Conservation (phyloP, 495 filamentous ascomycete species). For the Apiosordaria backusii region DNA sequence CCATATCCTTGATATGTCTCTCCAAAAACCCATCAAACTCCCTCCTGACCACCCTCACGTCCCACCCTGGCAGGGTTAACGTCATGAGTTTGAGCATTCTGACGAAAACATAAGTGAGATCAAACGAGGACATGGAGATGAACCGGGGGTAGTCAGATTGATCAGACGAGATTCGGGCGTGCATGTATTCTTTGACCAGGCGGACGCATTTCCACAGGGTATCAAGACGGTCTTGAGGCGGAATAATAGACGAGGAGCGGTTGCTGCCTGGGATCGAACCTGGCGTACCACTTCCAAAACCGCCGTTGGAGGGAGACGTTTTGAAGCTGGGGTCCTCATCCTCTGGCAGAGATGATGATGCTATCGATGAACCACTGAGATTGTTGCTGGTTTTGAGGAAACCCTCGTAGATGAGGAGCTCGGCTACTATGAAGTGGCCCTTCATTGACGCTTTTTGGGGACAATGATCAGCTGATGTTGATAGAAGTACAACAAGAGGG, state of each 20-base stretch:
- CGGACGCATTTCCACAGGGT: constrained; percentile 25
- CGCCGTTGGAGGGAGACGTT: background rate
- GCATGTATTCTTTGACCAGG: constrained; percentile 21
- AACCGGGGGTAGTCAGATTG: constrained; percentile 24
- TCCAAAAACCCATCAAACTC: constrained; percentile 21
- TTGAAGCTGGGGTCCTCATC: background rate
- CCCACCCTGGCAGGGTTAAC: constrained; percentile 25
- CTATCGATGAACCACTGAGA: constrained; percentile 12
- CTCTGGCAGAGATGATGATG: background rate
- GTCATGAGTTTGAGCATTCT: constrained; percentile 29
- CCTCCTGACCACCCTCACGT: constrained; percentile 18
- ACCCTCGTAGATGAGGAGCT: constrained; percentile 31
- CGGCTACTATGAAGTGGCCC: constrained; percentile 28
- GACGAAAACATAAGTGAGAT: constrained; percentile 29
- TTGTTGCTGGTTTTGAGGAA: constrained; percentile 6
- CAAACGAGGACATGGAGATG: constrained; percentile 26
- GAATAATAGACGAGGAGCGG: background rate
- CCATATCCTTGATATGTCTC: constrained; percentile 24
- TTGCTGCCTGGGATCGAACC: background rate
- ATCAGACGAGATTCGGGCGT: constrained; percentile 15
- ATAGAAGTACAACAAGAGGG: background rate
- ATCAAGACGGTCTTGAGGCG: constrained; percentile 12
- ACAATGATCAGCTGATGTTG: background rate
- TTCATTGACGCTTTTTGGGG: constrained; percentile 18
- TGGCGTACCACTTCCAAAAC: background rate